Conservation (phyloP, 78 protist genomes). For the Dictyostelium citrinum region DNA sequence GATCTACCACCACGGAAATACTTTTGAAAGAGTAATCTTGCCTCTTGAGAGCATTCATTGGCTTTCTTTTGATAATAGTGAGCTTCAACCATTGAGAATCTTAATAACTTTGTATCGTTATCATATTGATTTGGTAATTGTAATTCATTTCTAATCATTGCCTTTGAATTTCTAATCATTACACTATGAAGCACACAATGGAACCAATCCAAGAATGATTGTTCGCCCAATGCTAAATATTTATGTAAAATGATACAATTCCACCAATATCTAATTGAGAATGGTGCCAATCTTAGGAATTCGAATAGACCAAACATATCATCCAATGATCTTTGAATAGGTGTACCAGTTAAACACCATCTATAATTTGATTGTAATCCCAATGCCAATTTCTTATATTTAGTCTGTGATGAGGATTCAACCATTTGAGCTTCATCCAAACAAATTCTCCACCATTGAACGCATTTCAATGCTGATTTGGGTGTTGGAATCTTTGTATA, state of each 20-base stretch:
- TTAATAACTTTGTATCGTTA: slow-evolving; percentile 16
- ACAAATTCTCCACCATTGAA: slow-evolving; percentile 68
- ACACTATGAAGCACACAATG: not conserved
- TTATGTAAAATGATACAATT: not conserved
- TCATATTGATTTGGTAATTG: slow-evolving; percentile 50
- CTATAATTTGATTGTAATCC: not conserved
- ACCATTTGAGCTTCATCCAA: slow-evolving; percentile 80
- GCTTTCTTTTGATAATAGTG: slow-evolving; percentile 51
- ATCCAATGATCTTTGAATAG: slow-evolving; percentile 66
- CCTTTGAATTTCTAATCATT: slow-evolving; percentile 66
- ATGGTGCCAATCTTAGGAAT: slow-evolving; percentile 28
- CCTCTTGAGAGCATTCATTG: slow-evolving; percentile 48
- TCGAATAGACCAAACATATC: slow-evolving; percentile 34
- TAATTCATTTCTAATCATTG: slow-evolving; percentile 21
- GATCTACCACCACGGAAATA: not conserved
- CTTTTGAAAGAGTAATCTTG: slow-evolving; percentile 37
- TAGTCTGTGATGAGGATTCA: not conserved
- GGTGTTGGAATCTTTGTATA: slow-evolving; percentile 1
- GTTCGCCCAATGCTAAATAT: not conserved
- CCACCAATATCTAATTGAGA: slow-evolving; percentile 54
- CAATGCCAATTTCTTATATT: not conserved
- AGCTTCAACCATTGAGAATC: slow-evolving; percentile 51
- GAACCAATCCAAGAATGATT: not conserved
- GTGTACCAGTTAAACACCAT: slow-evolving; percentile 79
- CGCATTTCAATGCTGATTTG: slow-evolving; percentile 12